Conservation (phyloP, 2,329 filamentous ascomycete species). For the Neophaeococcomyces aloes region DNA sequence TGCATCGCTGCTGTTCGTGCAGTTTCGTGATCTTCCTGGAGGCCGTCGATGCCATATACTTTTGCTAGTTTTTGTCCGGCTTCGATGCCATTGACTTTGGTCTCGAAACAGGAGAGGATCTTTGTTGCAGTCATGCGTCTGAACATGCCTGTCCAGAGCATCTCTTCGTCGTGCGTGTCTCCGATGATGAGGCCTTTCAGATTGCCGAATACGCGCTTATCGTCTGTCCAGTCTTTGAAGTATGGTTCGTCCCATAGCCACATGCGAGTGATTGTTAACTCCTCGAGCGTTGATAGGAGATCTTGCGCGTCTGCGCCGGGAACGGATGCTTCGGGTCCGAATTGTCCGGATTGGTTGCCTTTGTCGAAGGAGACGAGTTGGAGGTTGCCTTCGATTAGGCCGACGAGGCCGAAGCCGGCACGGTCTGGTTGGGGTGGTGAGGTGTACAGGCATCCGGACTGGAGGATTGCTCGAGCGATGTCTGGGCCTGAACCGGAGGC, state of each 20-base stretch:
- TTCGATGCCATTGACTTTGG: background rate
- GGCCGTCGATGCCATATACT: conserved; percentile 1
- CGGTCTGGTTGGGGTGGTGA: background rate
- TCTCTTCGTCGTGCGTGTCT: background rate
- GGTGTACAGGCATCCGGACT: background rate
- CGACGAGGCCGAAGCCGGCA: background rate
- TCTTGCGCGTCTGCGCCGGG: background rate
- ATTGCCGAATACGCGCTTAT: background rate
- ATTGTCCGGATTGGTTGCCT: too few species aligned
- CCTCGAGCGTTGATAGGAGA: background rate
- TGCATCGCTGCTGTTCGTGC: background rate
- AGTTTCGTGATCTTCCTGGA: conserved; percentile 3
- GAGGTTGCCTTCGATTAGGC: background rate
- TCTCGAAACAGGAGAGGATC: conserved; percentile 1
- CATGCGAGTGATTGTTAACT: conserved; percentile 1
- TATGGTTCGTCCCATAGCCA: conserved; percentile 6
- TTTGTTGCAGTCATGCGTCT: background rate
- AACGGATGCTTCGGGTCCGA: background rate
- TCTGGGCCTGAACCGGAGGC: background rate
- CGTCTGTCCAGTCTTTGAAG: conserved; percentile 3
- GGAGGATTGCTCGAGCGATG: background rate
- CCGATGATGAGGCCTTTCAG: conserved; percentile 6
- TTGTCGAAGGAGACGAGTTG: too few species aligned
- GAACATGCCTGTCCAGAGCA: conserved; percentile 2
- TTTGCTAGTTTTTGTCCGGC: background rate